Conservation (phyloP, 805 yeast genomes). For the Candida tibetensis region DNA sequence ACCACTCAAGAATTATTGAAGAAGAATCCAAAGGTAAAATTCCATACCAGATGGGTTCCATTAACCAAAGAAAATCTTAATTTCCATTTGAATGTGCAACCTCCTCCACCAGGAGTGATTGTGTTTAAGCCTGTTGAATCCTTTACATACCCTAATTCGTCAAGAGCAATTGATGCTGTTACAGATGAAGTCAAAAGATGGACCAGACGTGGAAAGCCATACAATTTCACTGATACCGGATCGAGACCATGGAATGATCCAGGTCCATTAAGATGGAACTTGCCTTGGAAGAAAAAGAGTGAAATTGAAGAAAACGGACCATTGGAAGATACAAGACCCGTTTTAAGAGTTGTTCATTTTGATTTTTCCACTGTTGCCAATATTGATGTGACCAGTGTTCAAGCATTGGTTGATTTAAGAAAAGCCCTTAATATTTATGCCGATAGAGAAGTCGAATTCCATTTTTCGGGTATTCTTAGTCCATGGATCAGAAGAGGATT, state of each 20-base stretch:
- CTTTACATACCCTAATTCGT: conserved; percentile 77
- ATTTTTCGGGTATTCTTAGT: conserved; percentile 78
- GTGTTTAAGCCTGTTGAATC: conserved; percentile 83
- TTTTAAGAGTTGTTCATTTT: conserved; percentile 67
- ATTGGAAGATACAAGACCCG: conserved; percentile 52
- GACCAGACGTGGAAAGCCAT: conserved; percentile 61
- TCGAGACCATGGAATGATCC: conserved; percentile 92
- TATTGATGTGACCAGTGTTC: conserved; percentile 77
- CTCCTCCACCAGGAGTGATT: conserved; percentile 89
- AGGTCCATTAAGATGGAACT: conserved; percentile 51
- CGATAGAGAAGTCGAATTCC: conserved; percentile 83
- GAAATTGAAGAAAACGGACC: conserved; percentile 19
- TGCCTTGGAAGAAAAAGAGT: conserved; percentile 24
- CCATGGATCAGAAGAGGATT: conserved; percentile 86
- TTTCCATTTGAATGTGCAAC: conserved; percentile 52
- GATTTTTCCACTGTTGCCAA: conserved; percentile 79
- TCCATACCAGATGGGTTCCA: conserved; percentile 71
- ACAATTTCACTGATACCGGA: conserved; percentile 35
- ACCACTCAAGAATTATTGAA: conserved; percentile 22
- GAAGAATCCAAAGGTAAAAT: conserved; percentile 37
- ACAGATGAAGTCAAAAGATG: conserved; percentile 60
- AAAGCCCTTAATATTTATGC: conserved; percentile 71
- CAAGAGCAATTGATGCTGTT: conserved; percentile 67
- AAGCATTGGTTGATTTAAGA: conserved; percentile 71
- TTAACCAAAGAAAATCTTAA: conserved; percentile 50